Evolutionary conservation across 352 stramenopile species (phyloP), one percentile per base, ranked within the genome.

Genomic region (Phytophthora parvispora): DNA sequence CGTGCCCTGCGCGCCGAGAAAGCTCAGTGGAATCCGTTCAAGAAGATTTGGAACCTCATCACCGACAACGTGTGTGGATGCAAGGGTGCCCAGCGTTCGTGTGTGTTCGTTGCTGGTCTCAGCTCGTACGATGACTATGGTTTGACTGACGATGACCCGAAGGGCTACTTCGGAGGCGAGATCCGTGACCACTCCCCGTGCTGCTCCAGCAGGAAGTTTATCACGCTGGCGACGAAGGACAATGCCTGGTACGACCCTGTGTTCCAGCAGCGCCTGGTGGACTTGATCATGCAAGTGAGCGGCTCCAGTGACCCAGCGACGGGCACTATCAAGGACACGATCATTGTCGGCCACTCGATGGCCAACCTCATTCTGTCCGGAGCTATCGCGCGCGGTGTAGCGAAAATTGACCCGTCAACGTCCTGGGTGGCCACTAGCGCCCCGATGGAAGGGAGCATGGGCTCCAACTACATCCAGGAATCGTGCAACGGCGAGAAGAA

Each of bases 291-390:
- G 0, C 52, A 74, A 18, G 64, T 74, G 47, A 87, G 79, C 64
- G 51, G 52, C n/a, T 75, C 62, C 24, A 89, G 75, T 67, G 63
- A 78, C 47, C 3, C 24, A 0, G 49, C 54, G 13, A 79, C 70
- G 8, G 67, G 66, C n/a, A 84, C 73, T 13, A 78, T 91, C 69
- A 75, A 83, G 59, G 74, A 91, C 58, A 86, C 84, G 9, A 92
- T 92, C 70, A 65, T 89, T 32, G 54, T 94, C 1, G 74, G 65
- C 2, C 83, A 94, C 57, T 94, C 83, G 20, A 89, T 92, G 82
- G 86, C 67, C 6, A 91, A 87, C 59, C 60, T 92, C 10, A 77
- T 84, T 34, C 29, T 91, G 15, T 68, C 60, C 0, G 74, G 77
- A 24, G 84, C 86, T 2, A 70, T 89, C 45, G 77, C 78, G 10